Percentiles rank a stretch among this genome's conserved stretches.
phyloP scores from a whole-genome alignment of 805 yeast genomes.

The Hanseniaspora nectarophila region DNA sequence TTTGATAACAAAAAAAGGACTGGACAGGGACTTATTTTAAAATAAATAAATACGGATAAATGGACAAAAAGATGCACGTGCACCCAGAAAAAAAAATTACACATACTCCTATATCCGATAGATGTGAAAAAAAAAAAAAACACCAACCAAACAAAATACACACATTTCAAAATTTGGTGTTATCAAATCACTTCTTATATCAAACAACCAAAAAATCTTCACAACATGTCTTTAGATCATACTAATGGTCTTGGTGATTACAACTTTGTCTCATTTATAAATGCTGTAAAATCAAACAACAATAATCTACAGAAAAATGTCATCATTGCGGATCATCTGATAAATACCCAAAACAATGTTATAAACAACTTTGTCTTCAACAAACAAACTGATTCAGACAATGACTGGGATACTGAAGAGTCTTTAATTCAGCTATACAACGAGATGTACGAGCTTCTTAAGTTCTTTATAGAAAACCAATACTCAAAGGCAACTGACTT shows the following conservation, averaged over 20 bases:
- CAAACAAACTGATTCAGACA: slow-evolving; percentile 4
- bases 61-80: no score
- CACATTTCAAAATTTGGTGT: no score
- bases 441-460: slow-evolving; percentile 14
- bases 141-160: no score
- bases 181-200: no score
- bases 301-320: not conserved
- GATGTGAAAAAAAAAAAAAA: no score
- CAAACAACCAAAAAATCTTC: no score
- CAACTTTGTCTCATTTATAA: not conserved
- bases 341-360: not conserved
- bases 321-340: not conserved
- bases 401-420: slow-evolving; percentile 14
- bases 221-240: not conserved
- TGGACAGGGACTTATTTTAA: no score
- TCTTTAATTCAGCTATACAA: slow-evolving; percentile 10
- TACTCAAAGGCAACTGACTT: not conserved
- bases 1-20: no score
- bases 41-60: no score
- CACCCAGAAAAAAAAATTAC: no score
- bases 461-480: slow-evolving; percentile 11
- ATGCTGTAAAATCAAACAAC: not conserved
- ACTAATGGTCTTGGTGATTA: not conserved
- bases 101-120: no score
- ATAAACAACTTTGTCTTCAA: not conserved